These are phyloP conservation scores for Desmodesmus armatus DNA, from an alignment of 139 green algal genomes.

Conservation along the genomic window DNA sequence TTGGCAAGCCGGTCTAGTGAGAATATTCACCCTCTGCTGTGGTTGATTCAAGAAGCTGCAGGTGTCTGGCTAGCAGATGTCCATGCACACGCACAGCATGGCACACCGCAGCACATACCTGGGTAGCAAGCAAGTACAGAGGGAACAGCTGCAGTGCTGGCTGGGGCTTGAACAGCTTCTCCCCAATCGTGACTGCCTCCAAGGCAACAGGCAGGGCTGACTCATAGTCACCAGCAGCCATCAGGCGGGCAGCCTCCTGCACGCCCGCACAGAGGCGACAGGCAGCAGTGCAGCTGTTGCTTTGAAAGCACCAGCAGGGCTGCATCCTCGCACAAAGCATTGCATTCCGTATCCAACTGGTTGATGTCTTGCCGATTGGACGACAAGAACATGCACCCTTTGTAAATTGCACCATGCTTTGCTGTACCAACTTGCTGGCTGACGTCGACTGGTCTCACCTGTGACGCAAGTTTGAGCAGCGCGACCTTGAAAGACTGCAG, in stretches of 20 bases:
- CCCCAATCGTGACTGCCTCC: slow-evolving; percentile 81
- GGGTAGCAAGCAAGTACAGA: slow-evolving; percentile 84
- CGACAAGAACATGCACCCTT: no score
- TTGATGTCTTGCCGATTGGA: not conserved
- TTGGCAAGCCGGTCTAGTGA: no score
- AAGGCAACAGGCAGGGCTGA: slow-evolving; percentile 80
- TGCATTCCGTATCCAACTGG: not conserved
- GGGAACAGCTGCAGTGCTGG: slow-evolving; percentile 86
- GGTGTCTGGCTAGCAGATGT: no score
- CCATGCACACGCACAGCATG: no score
- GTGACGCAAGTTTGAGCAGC: slow-evolving; percentile 82
- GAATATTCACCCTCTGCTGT: slow-evolving; percentile 2
- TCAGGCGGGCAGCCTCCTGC: slow-evolving; percentile 82
- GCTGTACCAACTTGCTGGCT: not conserved
- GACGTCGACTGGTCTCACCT: slow-evolving; percentile 57
- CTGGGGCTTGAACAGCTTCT: slow-evolving; percentile 81
- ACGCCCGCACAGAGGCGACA: no score
- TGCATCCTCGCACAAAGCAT: not conserved
- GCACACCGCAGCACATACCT: slow-evolving; percentile 52
- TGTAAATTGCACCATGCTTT: not conserved
- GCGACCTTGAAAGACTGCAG: slow-evolving; percentile 86
- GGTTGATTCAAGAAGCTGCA: not conserved
- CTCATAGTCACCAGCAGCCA: slow-evolving; percentile 83
- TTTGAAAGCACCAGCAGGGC: not conserved
- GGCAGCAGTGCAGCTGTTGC: not conserved